Evolutionary conservation across 176 grass and related monocot species (phyloP).

Genomic region (Cenchrus americanus): DNA sequence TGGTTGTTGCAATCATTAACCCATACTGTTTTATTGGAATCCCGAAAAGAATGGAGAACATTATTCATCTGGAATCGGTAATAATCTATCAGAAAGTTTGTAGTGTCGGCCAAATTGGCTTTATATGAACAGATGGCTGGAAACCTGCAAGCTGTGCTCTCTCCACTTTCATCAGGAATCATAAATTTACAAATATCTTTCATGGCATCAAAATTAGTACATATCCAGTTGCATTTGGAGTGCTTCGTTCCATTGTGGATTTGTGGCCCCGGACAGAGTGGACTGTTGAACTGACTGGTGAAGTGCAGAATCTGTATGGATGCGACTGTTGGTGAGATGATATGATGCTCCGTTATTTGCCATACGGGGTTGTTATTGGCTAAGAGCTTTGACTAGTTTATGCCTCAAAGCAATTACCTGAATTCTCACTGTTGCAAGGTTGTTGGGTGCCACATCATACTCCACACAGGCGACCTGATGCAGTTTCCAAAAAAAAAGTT

Average conservation of each 20-base stretch:
- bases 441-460: conserved; percentile 40
- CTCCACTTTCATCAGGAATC: conserved; percentile 43
- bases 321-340: not conserved
- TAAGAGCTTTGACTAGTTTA: conserved; percentile 1
- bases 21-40: conserved; percentile 38
- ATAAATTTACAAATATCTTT: conserved; percentile 19
- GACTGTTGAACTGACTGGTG: conserved; percentile 2
- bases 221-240: not conserved
- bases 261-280: conserved; percentile 10
- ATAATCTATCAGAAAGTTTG: conserved; percentile 33
- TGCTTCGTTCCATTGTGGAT: not conserved
- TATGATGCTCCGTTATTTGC: not conserved
- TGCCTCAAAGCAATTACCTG: conserved; percentile 1
- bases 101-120: not conserved
- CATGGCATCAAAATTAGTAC: conserved; percentile 19
- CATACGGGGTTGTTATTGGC: conserved; percentile 6
- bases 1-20: conserved; percentile 19
- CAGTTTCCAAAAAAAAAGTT: not conserved
- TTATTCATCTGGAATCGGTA: not conserved
- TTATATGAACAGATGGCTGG: conserved; percentile 9
- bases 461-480: conserved; percentile 33
- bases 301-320: conserved; percentile 36
- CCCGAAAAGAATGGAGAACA: conserved; percentile 48
- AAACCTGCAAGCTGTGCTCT: conserved; percentile 33
- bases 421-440: conserved; percentile 9